Conservation (phyloP, 2,329 filamentous ascomycete genomes). For the Sporothrix phasma region DNA sequence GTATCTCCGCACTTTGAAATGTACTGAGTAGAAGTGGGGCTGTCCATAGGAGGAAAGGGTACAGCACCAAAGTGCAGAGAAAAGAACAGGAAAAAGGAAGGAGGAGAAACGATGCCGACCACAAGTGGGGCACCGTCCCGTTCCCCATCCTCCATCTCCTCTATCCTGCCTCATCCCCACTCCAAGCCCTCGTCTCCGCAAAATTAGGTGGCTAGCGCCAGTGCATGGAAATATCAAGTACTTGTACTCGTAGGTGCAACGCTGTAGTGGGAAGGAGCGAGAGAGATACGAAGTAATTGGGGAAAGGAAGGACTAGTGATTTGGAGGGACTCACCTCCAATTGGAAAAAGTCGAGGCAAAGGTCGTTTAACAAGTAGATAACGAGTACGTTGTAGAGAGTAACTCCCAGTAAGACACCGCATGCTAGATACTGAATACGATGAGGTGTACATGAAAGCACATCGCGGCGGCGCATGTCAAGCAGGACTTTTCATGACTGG, state of each 20-base stretch:
- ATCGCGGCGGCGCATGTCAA: not conserved
- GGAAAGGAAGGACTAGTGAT: not conserved
- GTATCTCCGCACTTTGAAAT: slow-evolving; percentile 8
- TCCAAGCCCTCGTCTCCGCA: slow-evolving; percentile 14
- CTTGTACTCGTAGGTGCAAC: not conserved
- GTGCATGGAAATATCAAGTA: not conserved
- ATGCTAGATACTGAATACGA: too few relatives aligned
- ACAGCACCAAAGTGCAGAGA: not conserved
- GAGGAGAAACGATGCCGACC: slow-evolving; percentile 8
- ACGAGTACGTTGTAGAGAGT: too few relatives aligned
- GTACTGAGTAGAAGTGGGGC: not conserved
- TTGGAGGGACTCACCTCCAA: not conserved
- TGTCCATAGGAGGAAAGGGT: not conserved
- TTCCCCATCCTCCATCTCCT: not conserved
- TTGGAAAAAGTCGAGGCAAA: not conserved
- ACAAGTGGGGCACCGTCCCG: not conserved
- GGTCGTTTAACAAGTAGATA: too few relatives aligned
- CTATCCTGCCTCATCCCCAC: not conserved
- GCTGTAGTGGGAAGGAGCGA: not conserved
- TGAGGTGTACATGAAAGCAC: too few relatives aligned
- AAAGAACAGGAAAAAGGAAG: not conserved
- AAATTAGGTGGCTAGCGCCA: not conserved
- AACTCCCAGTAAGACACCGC: too few relatives aligned
- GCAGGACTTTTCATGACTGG: not conserved
- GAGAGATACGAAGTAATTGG: not conserved